These are phyloP conservation scores for Tilletia caries DNA, from an alignment of 1,284 basidiomycete genomes.

Conservation along the genomic window DNA sequence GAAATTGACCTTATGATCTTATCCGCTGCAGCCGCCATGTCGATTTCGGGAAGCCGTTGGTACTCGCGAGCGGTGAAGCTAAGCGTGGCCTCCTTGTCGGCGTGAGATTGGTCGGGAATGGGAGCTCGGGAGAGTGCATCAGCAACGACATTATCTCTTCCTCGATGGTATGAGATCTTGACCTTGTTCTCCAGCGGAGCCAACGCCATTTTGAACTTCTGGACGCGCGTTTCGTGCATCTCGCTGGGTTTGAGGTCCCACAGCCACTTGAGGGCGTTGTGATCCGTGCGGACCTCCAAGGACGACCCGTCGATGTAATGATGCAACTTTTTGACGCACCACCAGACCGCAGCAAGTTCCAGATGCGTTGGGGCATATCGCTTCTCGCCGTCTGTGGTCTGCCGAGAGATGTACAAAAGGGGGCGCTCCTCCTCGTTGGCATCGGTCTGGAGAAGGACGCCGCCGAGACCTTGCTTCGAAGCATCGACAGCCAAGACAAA, in stretches of 20 bases:
- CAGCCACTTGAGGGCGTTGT: conserved; percentile 15
- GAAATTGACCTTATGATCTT: neutral
- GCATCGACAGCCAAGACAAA: conserved; percentile 14
- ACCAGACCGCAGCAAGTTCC: conserved; percentile 55
- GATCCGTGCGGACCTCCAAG: conserved; percentile 21
- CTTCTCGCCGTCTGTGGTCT: conserved; percentile 46
- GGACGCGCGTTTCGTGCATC: neutral
- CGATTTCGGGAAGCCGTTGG: neutral
- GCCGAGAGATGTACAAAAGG: conserved; percentile 22
- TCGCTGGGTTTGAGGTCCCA: neutral
- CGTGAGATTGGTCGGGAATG: neutral
- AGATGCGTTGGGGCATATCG: conserved; percentile 60
- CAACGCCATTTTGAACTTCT: neutral
- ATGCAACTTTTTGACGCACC: conserved; percentile 45
- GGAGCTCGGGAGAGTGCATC: neutral
- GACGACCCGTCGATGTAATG: conserved; percentile 49
- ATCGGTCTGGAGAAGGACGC: conserved; percentile 15
- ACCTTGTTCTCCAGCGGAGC: neutral
- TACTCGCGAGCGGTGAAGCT: neutral
- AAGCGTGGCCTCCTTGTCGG: neutral
- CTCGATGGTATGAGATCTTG: neutral
- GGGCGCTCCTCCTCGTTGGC: conserved; percentile 2
- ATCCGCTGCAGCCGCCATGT: neutral
- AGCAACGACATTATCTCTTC: neutral
- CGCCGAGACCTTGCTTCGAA: conserved; percentile 15